Base-by-base conservation (phyloP, 2,329 filamentous ascomycete genomes). In the Arthrobotrys conoides region DNA sequence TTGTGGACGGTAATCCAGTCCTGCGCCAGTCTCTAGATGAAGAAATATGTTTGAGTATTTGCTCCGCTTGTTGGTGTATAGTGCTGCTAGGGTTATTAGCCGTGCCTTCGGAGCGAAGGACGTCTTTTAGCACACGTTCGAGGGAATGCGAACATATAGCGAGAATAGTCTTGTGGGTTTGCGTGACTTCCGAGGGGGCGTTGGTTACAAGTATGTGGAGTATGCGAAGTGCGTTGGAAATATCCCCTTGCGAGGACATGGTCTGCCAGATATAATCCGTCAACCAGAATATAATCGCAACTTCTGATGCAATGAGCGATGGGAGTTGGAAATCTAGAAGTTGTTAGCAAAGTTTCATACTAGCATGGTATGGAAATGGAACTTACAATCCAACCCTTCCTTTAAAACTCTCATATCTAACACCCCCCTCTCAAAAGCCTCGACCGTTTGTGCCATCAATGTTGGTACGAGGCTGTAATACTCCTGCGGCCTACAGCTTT, bases 391-490 rank as follows among this genome's bases (percentile, higher is more conserved):
- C 5, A 96, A 86, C 0, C 93, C 93, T 12, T 89, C 89, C 83
- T 91, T 93, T 0, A 96, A 87, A 41, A 87, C 89, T 46, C 94
- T 91, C 53, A 93, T 89, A 0, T 88, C 88, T 3, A 96, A 84
- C 48, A 89, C 87, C 5, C 90, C 90, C 0, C 87, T 87, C n/a
- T 89, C 88, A 80, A 90, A 90, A 0, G 92, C 93, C 41, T 91
- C 86, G 0, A 93, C 88, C 49, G 91, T 93, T 81, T 93, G 91
- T 80, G 91, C 88, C 83, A 95, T 94, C 0, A 96, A 85, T 0
- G 92, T 91, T 0, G 93, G 91, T 14, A 94, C 90, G 3, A 96
- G 87, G 18, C 92, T 85, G 82, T 95, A 95, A 83, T 96, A 96
- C 46, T 94, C 90, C 82, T 94, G 92, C 0, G 93, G 93, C 0